These are phyloP conservation scores for Aspergillus diversus DNA, from an alignment of 495 filamentous ascomycete species.

Conservation along the genomic window DNA sequence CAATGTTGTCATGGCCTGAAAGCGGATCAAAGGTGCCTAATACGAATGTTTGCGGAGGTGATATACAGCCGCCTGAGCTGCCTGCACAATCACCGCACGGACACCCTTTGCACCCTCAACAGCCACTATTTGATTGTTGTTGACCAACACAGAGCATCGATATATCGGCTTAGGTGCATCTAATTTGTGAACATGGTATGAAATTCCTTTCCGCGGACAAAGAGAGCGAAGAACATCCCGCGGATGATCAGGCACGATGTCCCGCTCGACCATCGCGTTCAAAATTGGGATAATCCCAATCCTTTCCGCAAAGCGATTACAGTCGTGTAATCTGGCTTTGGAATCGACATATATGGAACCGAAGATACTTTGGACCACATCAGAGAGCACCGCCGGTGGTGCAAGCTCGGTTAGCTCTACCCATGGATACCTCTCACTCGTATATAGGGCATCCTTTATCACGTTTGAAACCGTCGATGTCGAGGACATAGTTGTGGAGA, in stretches of 20 bases:
- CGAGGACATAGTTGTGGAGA: background rate
- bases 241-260: background rate
- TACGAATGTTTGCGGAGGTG: too few species aligned
- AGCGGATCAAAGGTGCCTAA: too few species aligned
- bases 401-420: background rate
- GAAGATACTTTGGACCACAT: constrained; percentile 5
- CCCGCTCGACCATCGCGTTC: background rate
- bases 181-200: background rate
- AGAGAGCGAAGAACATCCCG: background rate
- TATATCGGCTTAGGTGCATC: background rate
- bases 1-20: too few species aligned
- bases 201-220: background rate
- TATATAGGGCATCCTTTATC: background rate
- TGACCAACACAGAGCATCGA: background rate
- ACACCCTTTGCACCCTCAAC: background rate
- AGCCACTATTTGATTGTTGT: background rate
- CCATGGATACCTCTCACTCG: background rate
- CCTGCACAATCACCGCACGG: background rate
- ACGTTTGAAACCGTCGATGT: background rate
- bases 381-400: background rate
- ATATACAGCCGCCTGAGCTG: background rate
- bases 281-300: constrained; percentile 11
- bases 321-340: background rate
- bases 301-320: constrained; percentile 8
- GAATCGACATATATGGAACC: constrained; percentile 10